Evolutionary conservation across 257 asterid species (phyloP).

Genomic region (Primulina huaijiensis): DNA sequence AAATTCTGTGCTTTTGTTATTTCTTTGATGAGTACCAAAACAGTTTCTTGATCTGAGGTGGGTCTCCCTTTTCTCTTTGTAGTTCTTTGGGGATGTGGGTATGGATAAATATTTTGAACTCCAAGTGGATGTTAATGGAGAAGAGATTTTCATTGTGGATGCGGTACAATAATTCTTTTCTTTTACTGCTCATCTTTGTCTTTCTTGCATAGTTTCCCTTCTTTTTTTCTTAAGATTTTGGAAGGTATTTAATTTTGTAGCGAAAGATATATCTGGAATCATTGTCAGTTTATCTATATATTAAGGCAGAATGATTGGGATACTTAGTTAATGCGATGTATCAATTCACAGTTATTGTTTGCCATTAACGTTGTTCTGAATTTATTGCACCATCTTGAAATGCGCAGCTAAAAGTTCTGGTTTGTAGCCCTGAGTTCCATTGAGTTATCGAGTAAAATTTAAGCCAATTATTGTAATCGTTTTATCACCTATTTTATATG

Average conservation of each 20-base stretch:
- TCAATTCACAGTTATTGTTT: slow-evolving; percentile 8
- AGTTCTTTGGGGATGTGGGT: slow-evolving; percentile 25
- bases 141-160: slow-evolving; percentile 65
- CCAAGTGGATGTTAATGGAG: slow-evolving; percentile 91
- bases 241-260: not conserved
- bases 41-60: slow-evolving; percentile 43
- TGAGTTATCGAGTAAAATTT: slow-evolving; percentile 8
- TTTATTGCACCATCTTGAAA: slow-evolving; percentile 9
- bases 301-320: not conserved
- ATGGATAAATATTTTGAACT: slow-evolving; percentile 66
- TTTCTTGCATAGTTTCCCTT: slow-evolving; percentile 8
- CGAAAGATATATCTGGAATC: slow-evolving; percentile 11
- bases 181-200: slow-evolving; percentile 24
- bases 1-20: slow-evolving; percentile 13
- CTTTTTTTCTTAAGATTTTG: not conserved
- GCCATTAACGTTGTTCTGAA: slow-evolving; percentile 15
- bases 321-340: not conserved
- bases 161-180: slow-evolving; percentile 42
- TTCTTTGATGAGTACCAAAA: slow-evolving; percentile 29
- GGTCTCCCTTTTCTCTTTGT: slow-evolving; percentile 20
- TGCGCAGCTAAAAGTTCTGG: slow-evolving; percentile 23
- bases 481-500: slow-evolving; percentile 27
- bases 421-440: slow-evolving; percentile 29
- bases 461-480: slow-evolving; percentile 23
- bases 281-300: not conserved